Percentiles rank a stretch among this genome's conserved stretches.
Evolutionary conservation across 1,284 basidiomycete species (phyloP).

Genomic region (Laetiporus sulphureus): DNA sequence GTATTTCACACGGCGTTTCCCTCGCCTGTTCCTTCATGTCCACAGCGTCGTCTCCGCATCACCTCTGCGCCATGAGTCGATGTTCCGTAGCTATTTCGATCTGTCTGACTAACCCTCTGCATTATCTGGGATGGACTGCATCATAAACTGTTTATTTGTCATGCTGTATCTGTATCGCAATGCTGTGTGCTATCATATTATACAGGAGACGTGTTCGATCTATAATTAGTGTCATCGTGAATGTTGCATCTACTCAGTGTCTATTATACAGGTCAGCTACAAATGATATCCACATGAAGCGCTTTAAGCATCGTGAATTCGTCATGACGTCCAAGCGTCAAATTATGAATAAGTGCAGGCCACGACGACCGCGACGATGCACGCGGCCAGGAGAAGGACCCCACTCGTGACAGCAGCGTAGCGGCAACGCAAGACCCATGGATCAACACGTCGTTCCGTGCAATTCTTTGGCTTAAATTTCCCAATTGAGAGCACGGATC

Average conservation of each 20-base stretch:
- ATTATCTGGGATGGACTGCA: not conserved
- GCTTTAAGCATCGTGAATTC: not conserved
- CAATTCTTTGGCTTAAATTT: conserved; percentile 14
- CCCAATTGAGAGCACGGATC: conserved; percentile 10
- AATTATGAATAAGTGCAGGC: conserved; percentile 11
- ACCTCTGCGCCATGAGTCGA: conserved; percentile 65
- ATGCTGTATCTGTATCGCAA: conserved; percentile 15
- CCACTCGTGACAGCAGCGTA: conserved; percentile 38
- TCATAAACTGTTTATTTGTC: conserved; percentile 10
- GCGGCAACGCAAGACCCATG: conserved; percentile 41
- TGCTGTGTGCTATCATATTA: conserved; percentile 5
- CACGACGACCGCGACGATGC: conserved; percentile 34
- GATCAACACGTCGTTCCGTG: conserved; percentile 20
- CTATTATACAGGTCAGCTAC: not conserved
- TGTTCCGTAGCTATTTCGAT: conserved; percentile 85
- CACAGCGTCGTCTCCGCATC: conserved; percentile 72
- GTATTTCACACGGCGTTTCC: conserved; percentile 94
- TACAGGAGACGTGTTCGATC: too few relatives aligned
- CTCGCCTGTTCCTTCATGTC: conserved; percentile 87
- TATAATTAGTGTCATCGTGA: too few relatives aligned
- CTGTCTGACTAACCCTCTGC: conserved; percentile 39
- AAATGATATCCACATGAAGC: not conserved
- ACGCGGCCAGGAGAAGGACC: conserved; percentile 28
- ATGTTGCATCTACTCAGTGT: not conserved
- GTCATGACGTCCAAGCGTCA: not conserved